Evolutionary conservation across 108 stramenopile genomes (phyloP), one percentile per base, ranked within the genome.

Genomic region (Nannochloropsis granulata): DNA sequence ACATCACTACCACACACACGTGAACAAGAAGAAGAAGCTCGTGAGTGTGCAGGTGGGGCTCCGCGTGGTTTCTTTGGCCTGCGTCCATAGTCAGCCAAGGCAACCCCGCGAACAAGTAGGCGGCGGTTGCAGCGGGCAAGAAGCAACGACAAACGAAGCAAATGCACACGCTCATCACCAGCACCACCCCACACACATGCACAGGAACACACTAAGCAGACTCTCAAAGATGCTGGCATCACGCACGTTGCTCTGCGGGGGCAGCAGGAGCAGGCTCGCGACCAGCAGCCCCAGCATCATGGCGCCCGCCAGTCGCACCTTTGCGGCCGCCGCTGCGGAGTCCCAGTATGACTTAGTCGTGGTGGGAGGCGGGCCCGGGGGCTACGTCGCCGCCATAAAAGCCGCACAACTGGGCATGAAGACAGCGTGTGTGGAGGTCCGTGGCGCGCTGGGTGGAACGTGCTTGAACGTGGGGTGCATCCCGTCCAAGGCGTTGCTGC

Each of bases 401-500:
- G 96, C 96, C 16, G 93, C 94, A 11, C 99, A 99, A 88, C 87
- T 99, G 44, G 99, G 99, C 13, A 92, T 98, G 26, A 98, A 97
- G 88, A 98, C 99, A 12, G 99, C 97, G 44, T 98, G 97, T 90
- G 96, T 99, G 44, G 99, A 99, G 93, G 94, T 94, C 92, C 92
- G 99, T 19, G 99, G 97, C 13, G 84, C 93, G 80, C 91, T 98
- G 43, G 97, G 97, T n/a, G 91, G 91, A 24, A 95, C 97, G 42
- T 98, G 97, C 90, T 93, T 98, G 85, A 98, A 99, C 84, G 97
- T 99, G 23, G 99, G 99, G 16, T 99, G 99, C 93, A 99, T 99
- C 90, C 99, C 99, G 44, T 97, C 96, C 92, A 99, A 99, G 93
- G 99, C 99, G 0, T 91, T 99, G 44, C 92, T 99, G 45, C 89